These are phyloP conservation scores for Oligophagozyma castellii DNA, from an alignment of 1,139 yeast genomes.

Conservation along the genomic window DNA sequence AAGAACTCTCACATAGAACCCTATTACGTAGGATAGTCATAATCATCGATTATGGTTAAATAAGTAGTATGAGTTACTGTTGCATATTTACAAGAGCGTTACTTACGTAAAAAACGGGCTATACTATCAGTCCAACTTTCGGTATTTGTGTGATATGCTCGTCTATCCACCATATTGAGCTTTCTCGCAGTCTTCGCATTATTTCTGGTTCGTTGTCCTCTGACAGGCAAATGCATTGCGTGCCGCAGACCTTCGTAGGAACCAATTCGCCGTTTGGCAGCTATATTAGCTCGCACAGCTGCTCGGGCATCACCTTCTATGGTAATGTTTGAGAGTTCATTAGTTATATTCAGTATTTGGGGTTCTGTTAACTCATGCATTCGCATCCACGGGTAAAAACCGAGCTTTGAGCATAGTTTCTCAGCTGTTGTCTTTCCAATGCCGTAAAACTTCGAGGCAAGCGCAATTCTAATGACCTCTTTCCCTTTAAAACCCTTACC, in stretches of 20 bases:
- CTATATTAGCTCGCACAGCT: constrained; percentile 65
- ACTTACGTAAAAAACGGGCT: too few species aligned
- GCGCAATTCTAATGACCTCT: constrained; percentile 40
- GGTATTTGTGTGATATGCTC: constrained; percentile 26
- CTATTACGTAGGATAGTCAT: too few species aligned
- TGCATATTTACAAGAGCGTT: too few species aligned
- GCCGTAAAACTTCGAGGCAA: constrained; percentile 75
- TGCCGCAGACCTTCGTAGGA: constrained; percentile 86
- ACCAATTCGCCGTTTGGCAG: constrained; percentile 68
- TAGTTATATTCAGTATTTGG: constrained; percentile 72
- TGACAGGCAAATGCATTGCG: constrained; percentile 76
- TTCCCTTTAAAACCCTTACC: constrained; percentile 59
- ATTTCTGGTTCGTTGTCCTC: constrained; percentile 87
- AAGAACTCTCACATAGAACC: too few species aligned
- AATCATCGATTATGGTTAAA: too few species aligned
- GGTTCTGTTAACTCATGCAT: constrained; percentile 88
- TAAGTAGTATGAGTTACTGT: too few species aligned
- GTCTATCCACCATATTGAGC: constrained; percentile 66
- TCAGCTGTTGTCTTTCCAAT: constrained; percentile 67
- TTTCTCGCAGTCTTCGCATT: constrained; percentile 83
- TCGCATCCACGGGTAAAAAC: constrained; percentile 85
- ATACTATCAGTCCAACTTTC: too few species aligned
- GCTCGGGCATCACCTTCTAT: constrained; percentile 81
- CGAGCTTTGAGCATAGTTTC: constrained; percentile 71
- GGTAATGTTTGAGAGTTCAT: constrained; percentile 69